phyloP scores from a whole-genome alignment of 805 yeast species.

The Jamesozyma gamospora region DNA sequence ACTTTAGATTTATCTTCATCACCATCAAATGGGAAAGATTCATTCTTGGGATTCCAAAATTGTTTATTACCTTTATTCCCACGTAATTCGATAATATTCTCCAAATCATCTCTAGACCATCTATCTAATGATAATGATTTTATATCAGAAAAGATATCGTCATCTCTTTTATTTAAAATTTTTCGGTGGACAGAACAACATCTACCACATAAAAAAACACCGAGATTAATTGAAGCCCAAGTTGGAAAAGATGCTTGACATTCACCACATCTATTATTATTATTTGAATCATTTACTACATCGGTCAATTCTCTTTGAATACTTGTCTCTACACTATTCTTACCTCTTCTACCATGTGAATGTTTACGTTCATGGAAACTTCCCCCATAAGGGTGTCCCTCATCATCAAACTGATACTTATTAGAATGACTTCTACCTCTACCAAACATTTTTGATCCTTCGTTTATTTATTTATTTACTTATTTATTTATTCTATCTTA shows the following conservation, averaged over 20 bases:
- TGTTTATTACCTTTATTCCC: constrained; percentile 56
- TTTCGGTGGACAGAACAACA: constrained; percentile 73
- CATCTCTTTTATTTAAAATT: constrained; percentile 37
- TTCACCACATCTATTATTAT: constrained; percentile 70
- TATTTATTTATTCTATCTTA: too few relatives aligned
- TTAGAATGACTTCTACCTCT: not conserved
- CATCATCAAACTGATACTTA: not conserved
- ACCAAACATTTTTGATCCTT: too few relatives aligned
- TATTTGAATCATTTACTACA: constrained; percentile 47
- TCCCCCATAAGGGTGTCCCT: too few relatives aligned
- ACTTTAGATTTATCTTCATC: constrained; percentile 53
- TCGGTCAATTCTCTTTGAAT: constrained; percentile 38
- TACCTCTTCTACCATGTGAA: too few relatives aligned
- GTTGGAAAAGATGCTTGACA: constrained; percentile 60
- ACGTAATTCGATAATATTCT: too few relatives aligned
- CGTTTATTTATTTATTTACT: too few relatives aligned
- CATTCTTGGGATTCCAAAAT: constrained; percentile 59
- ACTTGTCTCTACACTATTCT: not conserved
- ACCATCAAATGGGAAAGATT: constrained; percentile 66
- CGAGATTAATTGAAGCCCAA: constrained; percentile 35
- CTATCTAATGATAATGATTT: constrained; percentile 65
- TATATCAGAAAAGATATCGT: constrained; percentile 46
- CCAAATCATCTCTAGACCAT: constrained; percentile 54
- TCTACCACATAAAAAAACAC: constrained; percentile 71
- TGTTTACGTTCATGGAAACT: not conserved